A percentile compares a stretch with the other conserved stretches of the same genome.
phyloP scores from a whole-genome alignment of 768 basidiomycete species.

The Lactarius quietus region DNA sequence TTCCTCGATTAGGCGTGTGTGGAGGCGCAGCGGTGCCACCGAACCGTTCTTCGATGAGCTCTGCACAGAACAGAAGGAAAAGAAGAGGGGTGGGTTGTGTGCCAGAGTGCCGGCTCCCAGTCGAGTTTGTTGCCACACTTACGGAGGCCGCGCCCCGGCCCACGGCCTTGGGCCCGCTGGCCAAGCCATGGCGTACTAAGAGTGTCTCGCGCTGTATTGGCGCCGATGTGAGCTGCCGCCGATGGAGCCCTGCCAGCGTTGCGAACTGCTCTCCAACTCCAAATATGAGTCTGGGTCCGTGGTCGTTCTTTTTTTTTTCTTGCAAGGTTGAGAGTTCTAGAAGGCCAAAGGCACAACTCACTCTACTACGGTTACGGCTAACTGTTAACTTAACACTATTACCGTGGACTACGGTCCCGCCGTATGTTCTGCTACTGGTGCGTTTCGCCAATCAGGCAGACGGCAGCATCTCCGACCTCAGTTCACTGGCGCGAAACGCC shows the following conservation, averaged over 20 bases:
- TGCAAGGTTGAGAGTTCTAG: neutral
- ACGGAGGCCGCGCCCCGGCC: neutral
- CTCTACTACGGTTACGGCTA: neutral
- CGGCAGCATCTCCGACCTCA: neutral
- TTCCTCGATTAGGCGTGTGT: neutral
- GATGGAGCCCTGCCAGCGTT: neutral
- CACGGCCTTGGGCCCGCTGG: neutral
- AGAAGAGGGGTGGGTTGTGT: neutral
- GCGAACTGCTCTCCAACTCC: neutral
- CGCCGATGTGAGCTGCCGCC: neutral
- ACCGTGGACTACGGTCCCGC: neutral
- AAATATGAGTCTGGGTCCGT: neutral
- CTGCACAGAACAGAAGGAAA: neutral
- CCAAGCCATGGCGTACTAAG: too few species aligned
- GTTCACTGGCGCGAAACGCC: neutral
- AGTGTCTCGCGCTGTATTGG: neutral
- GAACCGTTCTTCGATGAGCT: neutral
- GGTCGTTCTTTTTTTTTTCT: neutral
- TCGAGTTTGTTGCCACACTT: neutral
- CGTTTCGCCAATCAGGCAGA: neutral
- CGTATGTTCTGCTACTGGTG: neutral
- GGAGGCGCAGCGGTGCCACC: neutral
- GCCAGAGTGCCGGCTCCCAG: neutral
- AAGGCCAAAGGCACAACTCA: neutral
- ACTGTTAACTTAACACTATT: neutral